Evolutionary conservation across 2,329 filamentous ascomycete genomes (phyloP).

Genomic region (Chalaropsis ovoidea): DNA sequence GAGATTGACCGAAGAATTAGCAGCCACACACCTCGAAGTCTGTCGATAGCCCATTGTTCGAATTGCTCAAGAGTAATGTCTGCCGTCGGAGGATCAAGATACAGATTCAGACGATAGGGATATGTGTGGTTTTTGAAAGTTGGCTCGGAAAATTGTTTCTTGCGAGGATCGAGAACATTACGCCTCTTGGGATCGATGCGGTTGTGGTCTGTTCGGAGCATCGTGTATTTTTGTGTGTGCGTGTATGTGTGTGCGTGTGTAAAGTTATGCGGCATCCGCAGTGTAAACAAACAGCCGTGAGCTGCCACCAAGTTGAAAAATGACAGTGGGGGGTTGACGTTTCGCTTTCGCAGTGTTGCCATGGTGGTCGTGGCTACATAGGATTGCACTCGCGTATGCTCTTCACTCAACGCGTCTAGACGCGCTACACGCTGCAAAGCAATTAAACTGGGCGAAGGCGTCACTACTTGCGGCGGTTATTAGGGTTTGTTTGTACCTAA

Average conservation of each 20-base stretch:
- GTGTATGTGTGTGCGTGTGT: background rate
- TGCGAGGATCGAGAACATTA: conserved; percentile 65
- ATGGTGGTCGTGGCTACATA: background rate
- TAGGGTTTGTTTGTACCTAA: too few relatives aligned
- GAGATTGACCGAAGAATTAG: background rate
- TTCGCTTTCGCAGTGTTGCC: conserved; percentile 11
- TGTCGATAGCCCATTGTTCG: conserved; percentile 95
- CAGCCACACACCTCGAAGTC: conserved; percentile 57
- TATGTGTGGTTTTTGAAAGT: conserved; percentile 71
- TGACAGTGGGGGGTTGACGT: background rate
- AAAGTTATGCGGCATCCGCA: background rate
- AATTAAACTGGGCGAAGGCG: background rate
- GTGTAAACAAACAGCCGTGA: background rate
- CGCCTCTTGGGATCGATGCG: conserved; percentile 62
- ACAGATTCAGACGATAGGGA: conserved; percentile 82
- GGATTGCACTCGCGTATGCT: background rate
- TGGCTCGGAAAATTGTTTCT: conserved; percentile 73
- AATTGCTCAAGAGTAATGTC: conserved; percentile 97
- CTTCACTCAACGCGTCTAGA: conserved; percentile 5
- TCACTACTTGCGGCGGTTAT: background rate
- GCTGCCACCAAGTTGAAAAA: background rate
- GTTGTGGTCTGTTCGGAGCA: conserved; percentile 44
- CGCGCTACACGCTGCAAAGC: background rate
- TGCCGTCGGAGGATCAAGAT: conserved; percentile 73
- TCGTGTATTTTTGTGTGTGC: conserved; percentile 29